phyloP scores from a whole-genome alignment of 1,284 basidiomycete species.

The Trichosporon inkin region DNA sequence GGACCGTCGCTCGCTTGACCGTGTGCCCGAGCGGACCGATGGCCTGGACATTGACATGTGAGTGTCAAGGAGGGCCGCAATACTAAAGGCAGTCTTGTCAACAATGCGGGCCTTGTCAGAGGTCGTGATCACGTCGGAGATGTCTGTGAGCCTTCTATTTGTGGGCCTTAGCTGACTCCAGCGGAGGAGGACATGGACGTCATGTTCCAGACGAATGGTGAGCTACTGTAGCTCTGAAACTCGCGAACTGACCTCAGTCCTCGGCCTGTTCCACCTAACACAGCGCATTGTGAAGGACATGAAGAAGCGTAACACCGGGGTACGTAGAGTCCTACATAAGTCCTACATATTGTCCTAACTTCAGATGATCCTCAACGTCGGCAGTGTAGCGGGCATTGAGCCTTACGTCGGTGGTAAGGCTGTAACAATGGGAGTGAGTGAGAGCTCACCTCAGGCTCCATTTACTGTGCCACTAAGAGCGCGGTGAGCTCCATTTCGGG shows the following conservation, averaged over 20 bases:
- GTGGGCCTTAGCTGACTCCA: conserved; percentile 2
- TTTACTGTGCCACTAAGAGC: conserved; percentile 54
- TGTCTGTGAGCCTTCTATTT: conserved; percentile 26
- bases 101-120: conserved; percentile 50
- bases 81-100: conserved; percentile 41
- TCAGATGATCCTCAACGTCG: conserved; percentile 86
- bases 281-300: conserved; percentile 62
- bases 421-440: background rate
- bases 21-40: conserved; percentile 29
- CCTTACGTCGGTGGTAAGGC: conserved; percentile 69
- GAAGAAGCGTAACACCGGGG: conserved; percentile 75
- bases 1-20: conserved; percentile 32
- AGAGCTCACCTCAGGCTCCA: conserved; percentile 48
- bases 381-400: conserved; percentile 87
- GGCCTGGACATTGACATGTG: conserved; percentile 44
- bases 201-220: conserved; percentile 84
- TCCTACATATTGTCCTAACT: background rate
- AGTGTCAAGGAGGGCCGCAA: conserved; percentile 10
- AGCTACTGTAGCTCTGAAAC: background rate
- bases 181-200: conserved; percentile 48
- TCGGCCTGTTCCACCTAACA: conserved; percentile 45
- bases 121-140: conserved; percentile 48
- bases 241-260: conserved; percentile 24
- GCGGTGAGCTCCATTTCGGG: conserved; percentile 86
- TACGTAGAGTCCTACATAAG: conserved; percentile 22